phyloP scores from a whole-genome alignment of 2,329 filamentous ascomycete species.

The Diaporthe sp. region DNA sequence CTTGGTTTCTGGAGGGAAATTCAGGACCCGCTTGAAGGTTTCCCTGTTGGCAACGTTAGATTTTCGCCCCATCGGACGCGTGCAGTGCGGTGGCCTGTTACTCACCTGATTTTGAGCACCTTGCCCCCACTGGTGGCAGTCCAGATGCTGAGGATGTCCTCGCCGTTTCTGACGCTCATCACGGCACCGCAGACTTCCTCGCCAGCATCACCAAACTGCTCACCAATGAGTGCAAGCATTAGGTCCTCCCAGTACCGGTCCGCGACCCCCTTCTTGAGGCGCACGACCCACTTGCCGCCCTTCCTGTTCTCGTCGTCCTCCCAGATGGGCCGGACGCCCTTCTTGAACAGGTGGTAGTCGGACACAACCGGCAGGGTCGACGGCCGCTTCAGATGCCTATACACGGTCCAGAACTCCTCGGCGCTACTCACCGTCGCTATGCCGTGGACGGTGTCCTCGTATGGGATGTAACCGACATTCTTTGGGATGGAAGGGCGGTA shows the following conservation, averaged over 20 bases:
- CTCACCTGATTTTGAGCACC: slow-evolving; percentile 95
- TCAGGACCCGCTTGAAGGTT: slow-evolving; percentile 90
- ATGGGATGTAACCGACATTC: slow-evolving; percentile 86
- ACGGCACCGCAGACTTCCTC: slow-evolving; percentile 97
- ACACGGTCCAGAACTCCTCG: slow-evolving; percentile 93
- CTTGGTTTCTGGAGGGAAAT: slow-evolving; percentile 87
- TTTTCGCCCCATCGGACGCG: neutral
- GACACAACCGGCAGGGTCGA: slow-evolving; percentile 90
- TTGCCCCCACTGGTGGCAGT: slow-evolving; percentile 91
- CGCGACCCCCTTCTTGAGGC: slow-evolving; percentile 95
- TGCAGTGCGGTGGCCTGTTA: slow-evolving; percentile 33
- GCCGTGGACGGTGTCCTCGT: slow-evolving; percentile 94
- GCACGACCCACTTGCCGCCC: slow-evolving; percentile 97
- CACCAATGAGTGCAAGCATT: slow-evolving; percentile 88
- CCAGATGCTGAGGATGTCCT: slow-evolving; percentile 98
- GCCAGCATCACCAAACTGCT: slow-evolving; percentile 91
- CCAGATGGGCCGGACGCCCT: slow-evolving; percentile 96
- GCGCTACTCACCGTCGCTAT: slow-evolving; percentile 84
- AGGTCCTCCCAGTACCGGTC: slow-evolving; percentile 98
- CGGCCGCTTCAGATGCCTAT: slow-evolving; percentile 88
- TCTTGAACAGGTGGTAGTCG: slow-evolving; percentile 98
- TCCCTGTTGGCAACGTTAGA: slow-evolving; percentile 66
- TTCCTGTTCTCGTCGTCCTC: slow-evolving; percentile 97
- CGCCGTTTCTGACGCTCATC: slow-evolving; percentile 91
- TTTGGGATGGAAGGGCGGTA: slow-evolving; percentile 97